Conservation (phyloP, 2,329 filamentous ascomycete species). For the Botryotinia calthae region DNA sequence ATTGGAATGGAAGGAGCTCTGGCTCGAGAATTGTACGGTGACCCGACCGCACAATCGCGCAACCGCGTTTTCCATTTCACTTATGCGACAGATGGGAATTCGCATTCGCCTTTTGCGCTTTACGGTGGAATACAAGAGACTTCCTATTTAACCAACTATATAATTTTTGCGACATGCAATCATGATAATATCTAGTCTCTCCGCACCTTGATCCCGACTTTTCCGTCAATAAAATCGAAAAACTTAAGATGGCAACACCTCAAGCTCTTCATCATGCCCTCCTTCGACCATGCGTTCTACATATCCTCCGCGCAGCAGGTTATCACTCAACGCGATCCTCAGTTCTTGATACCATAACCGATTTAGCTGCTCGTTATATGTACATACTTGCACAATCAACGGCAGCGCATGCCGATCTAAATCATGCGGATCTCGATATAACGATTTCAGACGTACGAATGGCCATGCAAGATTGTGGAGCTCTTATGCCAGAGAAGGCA, state of each 20-base stretch:
- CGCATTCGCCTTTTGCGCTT: background rate
- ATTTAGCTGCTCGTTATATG: constrained; percentile 81
- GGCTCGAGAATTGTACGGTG: constrained; percentile 24
- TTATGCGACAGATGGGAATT: background rate
- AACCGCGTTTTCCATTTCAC: constrained; percentile 13
- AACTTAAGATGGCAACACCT: constrained; percentile 42
- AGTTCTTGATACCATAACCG: constrained; percentile 83
- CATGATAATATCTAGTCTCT: constrained; percentile 31
- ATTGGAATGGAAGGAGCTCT: background rate
- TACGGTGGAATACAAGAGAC: background rate
- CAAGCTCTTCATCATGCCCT: constrained; percentile 68
- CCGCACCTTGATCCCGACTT: constrained; percentile 28
- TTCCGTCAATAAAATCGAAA: constrained; percentile 11
- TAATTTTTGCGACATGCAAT: constrained; percentile 21
- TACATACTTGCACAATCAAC: constrained; percentile 70
- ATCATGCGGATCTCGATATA: constrained; percentile 63
- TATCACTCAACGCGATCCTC: constrained; percentile 80
- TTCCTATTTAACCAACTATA: background rate
- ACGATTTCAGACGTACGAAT: constrained; percentile 77
- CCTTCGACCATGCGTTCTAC: constrained; percentile 80
- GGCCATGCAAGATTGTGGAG: constrained; percentile 78
- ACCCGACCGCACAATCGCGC: constrained; percentile 13
- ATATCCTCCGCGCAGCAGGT: constrained; percentile 87
- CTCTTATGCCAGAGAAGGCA: constrained; percentile 66
- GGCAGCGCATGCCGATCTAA: constrained; percentile 60